Percentiles rank a stretch among this genome's conserved stretches.
Conservation (phyloP, 2,329 filamentous ascomycete genomes). For the Colletotrichum limetticola region DNA sequence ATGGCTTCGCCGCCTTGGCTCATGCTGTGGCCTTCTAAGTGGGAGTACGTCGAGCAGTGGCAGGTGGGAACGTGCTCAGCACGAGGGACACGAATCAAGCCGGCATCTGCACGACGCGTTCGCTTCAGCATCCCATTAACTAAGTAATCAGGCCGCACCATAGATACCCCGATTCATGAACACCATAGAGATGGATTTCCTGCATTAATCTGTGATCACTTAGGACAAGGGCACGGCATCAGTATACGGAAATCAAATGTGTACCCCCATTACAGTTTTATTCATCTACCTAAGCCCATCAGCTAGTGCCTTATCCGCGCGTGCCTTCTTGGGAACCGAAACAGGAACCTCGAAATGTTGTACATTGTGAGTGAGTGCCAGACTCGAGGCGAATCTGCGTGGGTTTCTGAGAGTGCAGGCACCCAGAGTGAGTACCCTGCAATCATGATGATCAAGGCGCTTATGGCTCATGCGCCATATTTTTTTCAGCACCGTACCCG, state of each 20-base stretch:
- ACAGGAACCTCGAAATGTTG: conserved; percentile 32
- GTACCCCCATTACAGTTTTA: conserved; percentile 34
- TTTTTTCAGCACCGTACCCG: conserved; percentile 8
- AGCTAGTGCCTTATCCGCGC: conserved; percentile 34
- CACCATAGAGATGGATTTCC: no score
- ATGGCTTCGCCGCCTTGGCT: not conserved
- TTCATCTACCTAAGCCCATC: conserved; percentile 37
- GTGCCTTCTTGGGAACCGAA: conserved; percentile 32
- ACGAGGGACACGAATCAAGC: not conserved
- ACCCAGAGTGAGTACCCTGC: not conserved
- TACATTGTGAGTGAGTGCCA: conserved; percentile 32
- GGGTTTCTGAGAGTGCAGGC: conserved; percentile 1
- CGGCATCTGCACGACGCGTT: no score
- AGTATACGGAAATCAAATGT: not conserved
- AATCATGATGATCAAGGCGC: conserved; percentile 10
- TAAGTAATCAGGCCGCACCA: no score
- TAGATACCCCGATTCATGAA: no score
- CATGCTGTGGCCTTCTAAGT: not conserved
- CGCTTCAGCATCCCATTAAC: no score
- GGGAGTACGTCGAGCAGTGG: not conserved
- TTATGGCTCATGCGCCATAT: conserved; percentile 10
- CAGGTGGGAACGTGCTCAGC: not conserved
- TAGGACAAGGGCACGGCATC: no score
- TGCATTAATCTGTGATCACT: no score
- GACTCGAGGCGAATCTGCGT: conserved; percentile 22